phyloP scores from a whole-genome alignment of 768 basidiomycete genomes.

The Phanerochaete sordida region DNA sequence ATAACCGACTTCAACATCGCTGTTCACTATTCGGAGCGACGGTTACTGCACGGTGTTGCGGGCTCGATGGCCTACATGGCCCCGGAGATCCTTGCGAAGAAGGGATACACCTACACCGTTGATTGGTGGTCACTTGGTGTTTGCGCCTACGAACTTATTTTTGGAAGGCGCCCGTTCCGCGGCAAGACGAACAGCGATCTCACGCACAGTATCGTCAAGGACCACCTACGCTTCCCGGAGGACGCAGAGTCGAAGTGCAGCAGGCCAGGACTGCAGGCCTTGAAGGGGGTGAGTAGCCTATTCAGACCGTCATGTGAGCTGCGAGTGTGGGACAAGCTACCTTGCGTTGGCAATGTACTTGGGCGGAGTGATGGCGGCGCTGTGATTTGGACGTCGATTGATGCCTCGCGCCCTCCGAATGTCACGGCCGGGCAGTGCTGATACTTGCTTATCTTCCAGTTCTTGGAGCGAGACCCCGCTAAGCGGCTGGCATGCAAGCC shows the following conservation, averaged over 20 bases:
- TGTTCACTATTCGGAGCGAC: conserved; percentile 88
- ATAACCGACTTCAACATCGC: conserved; percentile 99
- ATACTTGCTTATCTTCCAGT: conserved; percentile 36
- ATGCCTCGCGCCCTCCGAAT: not conserved
- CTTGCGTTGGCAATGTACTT: not conserved
- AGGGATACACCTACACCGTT: conserved; percentile 91
- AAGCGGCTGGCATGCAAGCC: conserved; percentile 83
- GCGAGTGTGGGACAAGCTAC: not conserved
- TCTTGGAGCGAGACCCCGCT: conserved; percentile 81
- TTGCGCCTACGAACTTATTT: conserved; percentile 88
- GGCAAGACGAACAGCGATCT: conserved; percentile 92
- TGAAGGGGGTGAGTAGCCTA: conserved; percentile 65
- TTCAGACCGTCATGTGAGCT: not conserved
- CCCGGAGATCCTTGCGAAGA: conserved; percentile 85
- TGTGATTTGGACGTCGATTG: not conserved
- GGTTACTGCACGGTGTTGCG: conserved; percentile 84
- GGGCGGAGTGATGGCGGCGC: not conserved
- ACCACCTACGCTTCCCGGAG: conserved; percentile 86
- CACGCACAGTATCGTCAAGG: conserved; percentile 89
- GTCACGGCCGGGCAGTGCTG: not conserved
- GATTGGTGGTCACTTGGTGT: conserved; percentile 99
- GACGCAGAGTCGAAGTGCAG: conserved; percentile 80
- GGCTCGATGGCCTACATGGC: conserved; percentile 99
- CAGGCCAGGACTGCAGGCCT: conserved; percentile 69
- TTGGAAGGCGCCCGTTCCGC: conserved; percentile 88